A percentile compares a stretch with the other conserved stretches of the same genome.
Conservation (phyloP, 177 flowering plant genomes). For the Vitis hybrid region DNA sequence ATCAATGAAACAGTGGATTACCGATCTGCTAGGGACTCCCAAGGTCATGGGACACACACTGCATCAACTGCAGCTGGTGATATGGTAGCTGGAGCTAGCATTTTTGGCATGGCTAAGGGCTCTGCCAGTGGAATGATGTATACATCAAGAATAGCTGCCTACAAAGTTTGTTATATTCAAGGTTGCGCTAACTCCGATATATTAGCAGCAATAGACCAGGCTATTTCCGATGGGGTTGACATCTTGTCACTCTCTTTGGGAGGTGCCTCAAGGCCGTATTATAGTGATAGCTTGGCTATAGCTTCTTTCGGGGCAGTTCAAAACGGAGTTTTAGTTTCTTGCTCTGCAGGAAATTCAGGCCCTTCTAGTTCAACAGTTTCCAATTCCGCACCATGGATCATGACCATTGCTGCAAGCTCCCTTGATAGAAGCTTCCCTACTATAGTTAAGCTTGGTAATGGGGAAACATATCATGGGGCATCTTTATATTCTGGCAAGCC, state of each 20-base stretch:
- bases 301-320: conserved; percentile 53
- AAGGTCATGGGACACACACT: conserved; percentile 83
- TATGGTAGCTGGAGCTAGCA: conserved; percentile 37
- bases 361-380: conserved; percentile 38
- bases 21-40: conserved; percentile 48
- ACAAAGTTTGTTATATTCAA: conserved; percentile 54
- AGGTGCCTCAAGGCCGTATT: conserved; percentile 38
- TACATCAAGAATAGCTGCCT: conserved; percentile 56
- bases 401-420: conserved; percentile 68
- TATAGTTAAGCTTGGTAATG: conserved; percentile 46
- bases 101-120: conserved; percentile 59
- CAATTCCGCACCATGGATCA: conserved; percentile 69
- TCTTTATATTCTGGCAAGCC: conserved; percentile 48
- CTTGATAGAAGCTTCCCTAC: conserved; percentile 55
- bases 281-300: conserved; percentile 50
- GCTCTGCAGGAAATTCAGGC: conserved; percentile 71
- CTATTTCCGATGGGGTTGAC: conserved; percentile 62
- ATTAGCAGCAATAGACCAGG: conserved; percentile 63
- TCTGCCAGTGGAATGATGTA: conserved; percentile 56
- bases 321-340: conserved; percentile 50
- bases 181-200: conserved; percentile 60
- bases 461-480: conserved; percentile 37
- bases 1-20: conserved; percentile 47
- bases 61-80: conserved; percentile 72
- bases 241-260: conserved; percentile 70